Evolutionary conservation across 805 yeast species (phyloP).

Genomic region (Lipomyces chichibuensis): DNA sequence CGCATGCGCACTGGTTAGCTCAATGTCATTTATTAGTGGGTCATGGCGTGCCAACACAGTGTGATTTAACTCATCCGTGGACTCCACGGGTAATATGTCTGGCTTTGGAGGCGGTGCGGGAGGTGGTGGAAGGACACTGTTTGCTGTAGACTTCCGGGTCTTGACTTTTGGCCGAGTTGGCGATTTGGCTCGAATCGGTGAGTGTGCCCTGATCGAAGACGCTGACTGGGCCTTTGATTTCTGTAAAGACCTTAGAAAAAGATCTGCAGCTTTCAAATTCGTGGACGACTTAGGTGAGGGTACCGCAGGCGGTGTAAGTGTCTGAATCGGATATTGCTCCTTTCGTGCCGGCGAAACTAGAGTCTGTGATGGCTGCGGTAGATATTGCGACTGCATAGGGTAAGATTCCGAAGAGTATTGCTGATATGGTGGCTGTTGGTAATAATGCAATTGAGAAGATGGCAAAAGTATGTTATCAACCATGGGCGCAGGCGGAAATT

Average conservation of each 20-base stretch:
- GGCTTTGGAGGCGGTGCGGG: constrained; percentile 3
- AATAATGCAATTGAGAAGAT: background rate
- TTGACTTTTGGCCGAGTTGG: background rate
- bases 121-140: constrained; percentile 1
- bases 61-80: constrained; percentile 37
- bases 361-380: constrained; percentile 1
- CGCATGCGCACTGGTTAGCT: constrained; percentile 47
- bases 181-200: background rate
- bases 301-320: constrained; percentile 2
- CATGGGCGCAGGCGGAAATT: background rate
- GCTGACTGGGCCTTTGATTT: constrained; percentile 8
- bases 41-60: constrained; percentile 46
- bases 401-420: constrained; percentile 2
- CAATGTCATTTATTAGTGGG: constrained; percentile 43
- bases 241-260: constrained; percentile 26
- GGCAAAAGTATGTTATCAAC: constrained; percentile 1
- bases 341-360: constrained; percentile 1
- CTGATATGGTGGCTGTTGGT: background rate
- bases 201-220: background rate
- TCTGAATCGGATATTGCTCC: background rate
- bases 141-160: background rate
- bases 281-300: background rate
- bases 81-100: background rate
- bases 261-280: constrained; percentile 11
- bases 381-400: constrained; percentile 1